Base-by-base conservation (phyloP, 2,329 filamentous ascomycete species). In the Ceratocystis colombiana region DNA sequence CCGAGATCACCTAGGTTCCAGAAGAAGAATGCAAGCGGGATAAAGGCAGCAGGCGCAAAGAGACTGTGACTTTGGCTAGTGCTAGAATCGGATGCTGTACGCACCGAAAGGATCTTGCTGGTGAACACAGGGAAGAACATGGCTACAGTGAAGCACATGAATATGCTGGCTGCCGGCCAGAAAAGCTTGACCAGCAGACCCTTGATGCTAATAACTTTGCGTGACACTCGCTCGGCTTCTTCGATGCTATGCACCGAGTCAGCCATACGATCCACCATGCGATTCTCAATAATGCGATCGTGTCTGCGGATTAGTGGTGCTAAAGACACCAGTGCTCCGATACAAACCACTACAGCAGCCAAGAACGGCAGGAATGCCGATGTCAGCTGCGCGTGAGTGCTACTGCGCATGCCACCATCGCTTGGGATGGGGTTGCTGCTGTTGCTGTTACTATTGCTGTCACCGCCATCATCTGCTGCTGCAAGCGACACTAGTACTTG, bases 81-180 rank as follows among this genome's bases (percentile, higher is more conserved):
- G 33, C 33, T 33, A 5, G 59, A 30, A n/a, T 48, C 65, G 10
- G 41, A 10, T 10, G 61, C 37, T 25, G 61, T 28, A 50, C 70
- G 69, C 2, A 82, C 77, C 7, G 80, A 82, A 44, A 76, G 71
- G 69, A 78, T 87, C 75, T 87, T 84, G 67, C 81, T 78, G 0
- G 94, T 97, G 76, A 95, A 95, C 68, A 97, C 89, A 0, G 94
- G 94, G 78, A 92, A 97, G 73, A 94, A 86, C 93, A 99, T 97
- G 62, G 92, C 92, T 65, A 93, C 77, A 53, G 82, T 77, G 72
- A 97, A 97, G 73, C 87, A 91, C 69, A 92, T 74, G 71, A 90
- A 90, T 15, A 96, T 84, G 6, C 89, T 84, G n/a, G 80, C 78
- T 0, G 90, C 84, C 15, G 91, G 80, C 84, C 88, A 95, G 72